These are phyloP conservation scores for Paecilomyces formosus DNA, from an alignment of 2,329 filamentous ascomycete species.

Conservation along the genomic window DNA sequence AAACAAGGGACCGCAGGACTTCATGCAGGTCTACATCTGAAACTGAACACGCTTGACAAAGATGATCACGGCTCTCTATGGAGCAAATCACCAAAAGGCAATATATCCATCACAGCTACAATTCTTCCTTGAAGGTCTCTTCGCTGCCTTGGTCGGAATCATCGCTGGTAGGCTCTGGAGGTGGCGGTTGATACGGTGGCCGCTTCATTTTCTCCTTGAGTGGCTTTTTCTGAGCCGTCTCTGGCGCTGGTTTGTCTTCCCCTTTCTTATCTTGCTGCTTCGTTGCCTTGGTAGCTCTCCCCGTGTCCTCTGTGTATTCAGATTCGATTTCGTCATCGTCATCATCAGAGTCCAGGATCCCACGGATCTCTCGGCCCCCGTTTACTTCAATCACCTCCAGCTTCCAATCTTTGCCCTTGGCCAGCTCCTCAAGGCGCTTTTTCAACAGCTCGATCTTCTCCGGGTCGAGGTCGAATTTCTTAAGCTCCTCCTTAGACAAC, in stretches of 20 bases:
- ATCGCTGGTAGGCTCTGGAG: constrained; percentile 1
- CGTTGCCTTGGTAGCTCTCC: constrained; percentile 12
- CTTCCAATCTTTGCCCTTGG: constrained; percentile 68
- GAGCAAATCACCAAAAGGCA: neutral
- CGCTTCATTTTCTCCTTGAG: constrained; percentile 12
- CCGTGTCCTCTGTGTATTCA: constrained; percentile 21
- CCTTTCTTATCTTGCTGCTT: constrained; percentile 9
- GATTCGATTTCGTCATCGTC: constrained; percentile 38
- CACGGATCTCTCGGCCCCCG: constrained; percentile 59
- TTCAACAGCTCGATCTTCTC: constrained; percentile 63
- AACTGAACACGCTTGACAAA: neutral
- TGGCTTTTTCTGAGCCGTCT: constrained; percentile 3
- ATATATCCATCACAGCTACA: constrained; percentile 17
- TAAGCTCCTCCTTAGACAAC: constrained; percentile 59
- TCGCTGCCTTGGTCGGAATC: constrained; percentile 24
- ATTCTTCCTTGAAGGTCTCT: constrained; percentile 33
- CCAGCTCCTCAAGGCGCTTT: constrained; percentile 60
- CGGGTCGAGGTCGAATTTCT: constrained; percentile 58
- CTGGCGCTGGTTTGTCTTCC: constrained; percentile 9
- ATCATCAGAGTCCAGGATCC: constrained; percentile 56
- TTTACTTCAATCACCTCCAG: constrained; percentile 70
- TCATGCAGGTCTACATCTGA: neutral
- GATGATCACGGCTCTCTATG: neutral
- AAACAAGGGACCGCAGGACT: neutral
- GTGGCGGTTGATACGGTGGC: constrained; percentile 9